phyloP scores from a whole-genome alignment of 306 rosid species.

The Cajanus cajan region DNA sequence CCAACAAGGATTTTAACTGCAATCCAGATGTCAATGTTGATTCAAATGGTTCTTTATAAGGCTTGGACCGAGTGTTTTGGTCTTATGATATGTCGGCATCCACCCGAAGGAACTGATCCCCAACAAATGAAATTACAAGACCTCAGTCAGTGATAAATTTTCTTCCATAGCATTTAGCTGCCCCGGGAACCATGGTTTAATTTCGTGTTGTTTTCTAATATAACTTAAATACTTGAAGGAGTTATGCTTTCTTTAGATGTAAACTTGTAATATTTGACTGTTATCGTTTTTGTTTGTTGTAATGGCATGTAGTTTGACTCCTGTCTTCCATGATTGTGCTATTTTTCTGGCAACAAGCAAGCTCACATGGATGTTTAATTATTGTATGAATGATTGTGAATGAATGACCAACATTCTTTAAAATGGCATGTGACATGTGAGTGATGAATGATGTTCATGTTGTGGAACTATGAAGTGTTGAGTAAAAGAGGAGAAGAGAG shows the following conservation, averaged over 20 bases:
- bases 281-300: constrained; percentile 19
- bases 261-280: constrained; percentile 28
- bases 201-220: constrained; percentile 30
- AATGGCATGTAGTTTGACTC: constrained; percentile 12
- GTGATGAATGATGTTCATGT: background rate
- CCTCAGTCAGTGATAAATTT: constrained; percentile 27
- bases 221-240: constrained; percentile 30
- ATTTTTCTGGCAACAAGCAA: constrained; percentile 1
- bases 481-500: background rate
- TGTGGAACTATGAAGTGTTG: background rate
- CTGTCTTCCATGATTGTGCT: constrained; percentile 24
- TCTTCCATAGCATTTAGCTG: constrained; percentile 8
- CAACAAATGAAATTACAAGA: background rate
- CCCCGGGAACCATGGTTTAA: constrained; percentile 32
- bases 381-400: constrained; percentile 33
- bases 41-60: constrained; percentile 38
- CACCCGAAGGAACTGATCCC: background rate
- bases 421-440: constrained; percentile 8
- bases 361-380: background rate
- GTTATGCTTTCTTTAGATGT: constrained; percentile 33
- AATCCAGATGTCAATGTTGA: constrained; percentile 49
- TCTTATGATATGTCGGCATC: constrained; percentile 13
- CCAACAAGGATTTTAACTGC: constrained; percentile 43
- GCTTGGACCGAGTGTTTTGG: constrained; percentile 27
- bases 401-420: constrained; percentile 7